Base-by-base conservation (phyloP, 129 eudicot genomes). In the Saussurea involucrata region DNA sequence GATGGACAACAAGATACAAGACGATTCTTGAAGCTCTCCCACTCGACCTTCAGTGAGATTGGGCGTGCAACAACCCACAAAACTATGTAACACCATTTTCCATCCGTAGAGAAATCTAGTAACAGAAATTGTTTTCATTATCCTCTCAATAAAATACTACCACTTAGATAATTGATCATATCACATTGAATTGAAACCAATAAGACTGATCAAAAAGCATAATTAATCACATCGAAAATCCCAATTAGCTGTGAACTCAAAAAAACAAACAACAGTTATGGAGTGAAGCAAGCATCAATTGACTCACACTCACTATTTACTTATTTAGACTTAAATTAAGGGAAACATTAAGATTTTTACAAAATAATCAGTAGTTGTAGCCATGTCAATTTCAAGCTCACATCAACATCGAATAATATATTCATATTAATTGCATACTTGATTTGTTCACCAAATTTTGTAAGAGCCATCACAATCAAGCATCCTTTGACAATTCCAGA, bases 41-140 rank as follows among this genome's bases (percentile, higher is more conserved):
- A 92, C 15, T 87, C 90, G 69, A 92, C 79, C 53, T 55, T 79
- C 64, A 73, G 46, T 24, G 92, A 85, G 40, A 67, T 80, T 28
- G 90, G 88, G 24, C 89, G 77, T 15, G 95, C 85, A 57, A 87
- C 83, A 57, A 88, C 92, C 95, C 95, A 92, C 49, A 92, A 78
- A 63, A 92, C 89, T 4, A 92, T 77, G 81, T 92, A 92, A 84
- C 97, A 92, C 97, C 97, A 92, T 67, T 81, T 92, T 57, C 97
- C 97, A 44, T 92, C 97, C 9, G 97, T 92, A 5, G 95, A 85
- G 66, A 87, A 86, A 85, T 91, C 97, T 91, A 68, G 57, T 53
- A 5, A 17, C 60, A 84, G 15, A 74, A 69, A 66, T 0, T 4
- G 25, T 5, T 31, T 44, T 71, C 7, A 63, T 60, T 13, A n/a